These are phyloP conservation scores for Xerophyta viscosa DNA, from an alignment of 106 monocot species.

Conservation along the genomic window DNA sequence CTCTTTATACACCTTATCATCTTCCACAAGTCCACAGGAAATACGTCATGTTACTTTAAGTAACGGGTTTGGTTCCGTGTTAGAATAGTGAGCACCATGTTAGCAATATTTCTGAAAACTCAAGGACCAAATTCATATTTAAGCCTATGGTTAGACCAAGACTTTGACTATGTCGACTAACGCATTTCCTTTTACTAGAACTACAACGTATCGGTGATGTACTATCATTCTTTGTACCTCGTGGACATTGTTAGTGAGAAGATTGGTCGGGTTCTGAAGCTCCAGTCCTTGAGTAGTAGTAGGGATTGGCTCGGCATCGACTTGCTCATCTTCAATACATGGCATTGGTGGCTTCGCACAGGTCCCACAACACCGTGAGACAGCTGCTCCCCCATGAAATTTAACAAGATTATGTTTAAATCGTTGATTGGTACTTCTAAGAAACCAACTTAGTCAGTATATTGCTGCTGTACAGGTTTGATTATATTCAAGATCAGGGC, in stretches of 20 bases:
- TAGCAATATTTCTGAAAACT: too few species aligned
- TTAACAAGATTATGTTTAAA: too few species aligned
- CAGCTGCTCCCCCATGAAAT: too few species aligned
- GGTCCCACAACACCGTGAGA: slow-evolving; percentile 29
- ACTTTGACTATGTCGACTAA: too few species aligned
- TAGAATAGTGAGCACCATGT: too few species aligned
- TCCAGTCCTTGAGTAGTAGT: slow-evolving; percentile 20
- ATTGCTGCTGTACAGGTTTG: slow-evolving; percentile 26
- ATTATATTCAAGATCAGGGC: slow-evolving; percentile 40
- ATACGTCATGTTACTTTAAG: too few species aligned
- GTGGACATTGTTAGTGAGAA: slow-evolving; percentile 27
- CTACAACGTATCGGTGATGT: slow-evolving; percentile 33
- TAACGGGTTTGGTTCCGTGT: too few species aligned
- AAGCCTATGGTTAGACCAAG: too few species aligned
- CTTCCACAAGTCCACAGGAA: too few species aligned
- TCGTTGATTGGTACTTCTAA: too few species aligned
- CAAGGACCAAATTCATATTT: too few species aligned
- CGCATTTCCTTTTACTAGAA: slow-evolving; percentile 17
- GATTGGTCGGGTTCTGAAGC: slow-evolving; percentile 30
- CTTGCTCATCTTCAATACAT: slow-evolving; percentile 48
- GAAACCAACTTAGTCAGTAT: neutral
- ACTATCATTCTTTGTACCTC: slow-evolving; percentile 31
- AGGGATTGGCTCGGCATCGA: slow-evolving; percentile 23
- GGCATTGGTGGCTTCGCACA: slow-evolving; percentile 45
- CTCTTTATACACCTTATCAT: too few species aligned